Base-by-base conservation (phyloP, 2,329 filamentous ascomycete genomes). In the Orbilia brochopaga region DNA sequence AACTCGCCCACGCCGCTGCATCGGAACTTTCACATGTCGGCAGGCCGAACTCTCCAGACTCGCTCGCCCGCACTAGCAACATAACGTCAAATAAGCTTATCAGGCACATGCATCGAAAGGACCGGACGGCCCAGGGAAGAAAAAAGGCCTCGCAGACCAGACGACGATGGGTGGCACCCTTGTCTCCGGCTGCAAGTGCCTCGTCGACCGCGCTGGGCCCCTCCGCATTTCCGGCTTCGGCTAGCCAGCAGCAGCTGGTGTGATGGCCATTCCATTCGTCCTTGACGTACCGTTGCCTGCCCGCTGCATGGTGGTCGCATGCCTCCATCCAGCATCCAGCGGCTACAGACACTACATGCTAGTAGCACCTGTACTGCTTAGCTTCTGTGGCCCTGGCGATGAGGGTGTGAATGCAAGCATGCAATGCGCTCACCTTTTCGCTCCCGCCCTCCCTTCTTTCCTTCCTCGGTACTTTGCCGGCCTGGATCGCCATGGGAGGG, bases 151-250 rank as follows among this genome's bases (percentile, higher is more conserved):
- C 37, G 11, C 27, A 8, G 27, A 32, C 27, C 27, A 32, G 27
- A 32, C 27, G 27, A 32, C 27, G 27, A 3, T 32, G 27, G 46
- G 55, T 42, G n/a, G 32, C 59, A 54, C 60, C 67, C 67, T 65
- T 72, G 67, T 72, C 67, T 65, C 67, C 67, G 67, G 67, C 51
- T 70, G 66, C 46, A 46, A 55, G 53, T 21, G 37, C 17, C 44
- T 23, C 19, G 27, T 19, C 7, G 17, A 48, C 21, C n/a, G 44
- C 4, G 44, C 44, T 61, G 15, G 50, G 51, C 54, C 66, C 65
- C 66, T 70, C 67, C 67, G 67, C 67, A 72, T 65, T 72, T 61
- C 67, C 67, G 67, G 67, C 67, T 72, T 72, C 67, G 67, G 67
- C 67, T 72, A 72, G 60, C 58, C 37, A 70, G 56, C 50, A 59